These are phyloP conservation scores for Phylloporus rhodoxanthus DNA, from an alignment of 768 basidiomycete species.

Conservation along the genomic window DNA sequence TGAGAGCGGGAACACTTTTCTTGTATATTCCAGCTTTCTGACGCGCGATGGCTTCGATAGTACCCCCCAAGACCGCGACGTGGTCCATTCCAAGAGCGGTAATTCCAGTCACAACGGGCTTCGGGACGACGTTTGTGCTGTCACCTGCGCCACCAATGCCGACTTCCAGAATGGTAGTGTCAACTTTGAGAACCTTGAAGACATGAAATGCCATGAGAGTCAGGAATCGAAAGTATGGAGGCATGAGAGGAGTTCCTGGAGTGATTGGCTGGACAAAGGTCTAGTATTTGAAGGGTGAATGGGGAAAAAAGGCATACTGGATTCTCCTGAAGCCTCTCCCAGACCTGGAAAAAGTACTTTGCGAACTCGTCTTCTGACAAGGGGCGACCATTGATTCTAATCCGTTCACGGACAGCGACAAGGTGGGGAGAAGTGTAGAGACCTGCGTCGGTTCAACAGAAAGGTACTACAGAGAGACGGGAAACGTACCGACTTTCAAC, in stretches of 20 bases:
- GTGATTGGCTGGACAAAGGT: constrained; percentile 36
- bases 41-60: constrained; percentile 82
- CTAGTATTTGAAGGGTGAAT: background rate
- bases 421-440: constrained; percentile 97
- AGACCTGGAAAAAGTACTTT: constrained; percentile 92
- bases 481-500: constrained; percentile 71
- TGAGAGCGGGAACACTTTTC: constrained; percentile 81
- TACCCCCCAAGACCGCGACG: constrained; percentile 79
- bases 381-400: constrained; percentile 87
- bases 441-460: constrained; percentile 40
- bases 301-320: constrained; percentile 37
- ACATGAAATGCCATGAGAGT: constrained; percentile 90
- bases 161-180: constrained; percentile 92
- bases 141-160: constrained; percentile 93
- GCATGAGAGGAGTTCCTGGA: constrained; percentile 61
- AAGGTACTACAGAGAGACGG: background rate
- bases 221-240: constrained; percentile 89
- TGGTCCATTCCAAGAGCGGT: constrained; percentile 93
- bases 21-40: constrained; percentile 99
- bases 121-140: constrained; percentile 92
- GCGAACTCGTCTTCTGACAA: constrained; percentile 85
- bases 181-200: constrained; percentile 74
- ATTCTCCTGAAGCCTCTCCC: constrained; percentile 75
- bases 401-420: constrained; percentile 91
- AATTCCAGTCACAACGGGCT: constrained; percentile 84